These are phyloP conservation scores for Bonia amplexicaulis DNA, from an alignment of 176 grass and related monocot species.

Conservation along the genomic window DNA sequence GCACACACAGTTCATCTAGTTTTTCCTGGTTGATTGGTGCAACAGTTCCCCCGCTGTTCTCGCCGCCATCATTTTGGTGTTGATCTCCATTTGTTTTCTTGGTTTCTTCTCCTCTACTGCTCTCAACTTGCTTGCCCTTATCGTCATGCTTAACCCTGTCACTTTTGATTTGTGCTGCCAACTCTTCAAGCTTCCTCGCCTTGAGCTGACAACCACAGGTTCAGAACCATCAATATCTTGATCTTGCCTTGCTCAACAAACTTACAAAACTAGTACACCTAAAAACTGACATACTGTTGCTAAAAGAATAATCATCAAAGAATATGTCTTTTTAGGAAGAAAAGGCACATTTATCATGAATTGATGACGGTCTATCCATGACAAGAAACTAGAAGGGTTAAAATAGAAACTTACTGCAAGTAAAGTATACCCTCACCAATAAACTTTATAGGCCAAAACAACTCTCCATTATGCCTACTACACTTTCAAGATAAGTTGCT, in stretches of 20 bases:
- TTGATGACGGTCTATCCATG: neutral
- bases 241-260: neutral
- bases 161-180: constrained; percentile 69
- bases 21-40: constrained; percentile 46
- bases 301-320: neutral
- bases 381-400: neutral
- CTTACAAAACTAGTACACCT: neutral
- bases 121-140: constrained; percentile 50
- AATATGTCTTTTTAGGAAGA: neutral
- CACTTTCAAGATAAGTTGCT: neutral
- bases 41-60: constrained; percentile 13
- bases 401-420: neutral
- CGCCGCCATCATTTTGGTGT: constrained; percentile 8
- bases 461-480: neutral
- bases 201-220: constrained; percentile 59
- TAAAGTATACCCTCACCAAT: neutral
- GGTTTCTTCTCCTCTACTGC: constrained; percentile 5
- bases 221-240: constrained; percentile 8
- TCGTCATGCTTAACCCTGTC: constrained; percentile 51
- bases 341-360: neutral
- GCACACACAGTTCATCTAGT: constrained; percentile 85
- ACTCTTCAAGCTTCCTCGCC: constrained; percentile 87
- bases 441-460: neutral
- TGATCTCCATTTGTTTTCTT: constrained; percentile 16
- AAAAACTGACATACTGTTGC: neutral